Evolutionary conservation across 805 yeast species (phyloP).

Genomic region (Tetrapisispora fleetii): DNA sequence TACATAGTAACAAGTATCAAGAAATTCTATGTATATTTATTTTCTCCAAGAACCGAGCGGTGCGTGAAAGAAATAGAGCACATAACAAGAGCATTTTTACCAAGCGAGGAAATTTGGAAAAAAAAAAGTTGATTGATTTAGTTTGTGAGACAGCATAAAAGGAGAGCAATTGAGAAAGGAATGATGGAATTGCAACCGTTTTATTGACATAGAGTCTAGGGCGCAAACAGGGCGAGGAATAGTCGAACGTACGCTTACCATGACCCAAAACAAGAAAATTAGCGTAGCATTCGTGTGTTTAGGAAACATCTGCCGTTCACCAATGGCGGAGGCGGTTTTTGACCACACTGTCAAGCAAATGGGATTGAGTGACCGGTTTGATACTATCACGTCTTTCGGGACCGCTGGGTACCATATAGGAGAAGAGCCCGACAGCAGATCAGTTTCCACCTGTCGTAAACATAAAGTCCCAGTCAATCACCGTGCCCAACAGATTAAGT

Average conservation of each 20-base stretch:
- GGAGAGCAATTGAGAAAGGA: no score
- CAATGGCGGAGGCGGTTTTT: slow-evolving; percentile 96
- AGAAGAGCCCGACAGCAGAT: slow-evolving; percentile 69
- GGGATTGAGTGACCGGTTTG: slow-evolving; percentile 33
- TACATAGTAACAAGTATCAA: no score
- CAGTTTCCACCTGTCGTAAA: slow-evolving; percentile 53
- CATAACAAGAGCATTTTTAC: no score
- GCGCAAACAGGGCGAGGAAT: no score
- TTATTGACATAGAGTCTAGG: background rate
- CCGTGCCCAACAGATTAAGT: slow-evolving; percentile 55
- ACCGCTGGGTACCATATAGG: slow-evolving; percentile 82
- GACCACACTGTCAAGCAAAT: slow-evolving; percentile 49
- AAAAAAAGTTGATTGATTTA: no score
- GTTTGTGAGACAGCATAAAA: no score
- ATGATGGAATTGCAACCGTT: no score
- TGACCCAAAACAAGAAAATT: slow-evolving; percentile 20
- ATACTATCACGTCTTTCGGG: slow-evolving; percentile 74
- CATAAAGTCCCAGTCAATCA: slow-evolving; percentile 73
- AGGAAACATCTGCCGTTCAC: slow-evolving; percentile 91
- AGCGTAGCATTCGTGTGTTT: slow-evolving; percentile 84
- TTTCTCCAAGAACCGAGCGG: no score
- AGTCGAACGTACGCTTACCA: background rate
- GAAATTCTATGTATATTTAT: no score
- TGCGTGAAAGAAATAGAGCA: no score
- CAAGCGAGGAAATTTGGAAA: no score